Evolutionary conservation across 2,329 filamentous ascomycete genomes (phyloP), one percentile per base, ranked within the genome.

Genomic region (Mariannaea sp.): DNA sequence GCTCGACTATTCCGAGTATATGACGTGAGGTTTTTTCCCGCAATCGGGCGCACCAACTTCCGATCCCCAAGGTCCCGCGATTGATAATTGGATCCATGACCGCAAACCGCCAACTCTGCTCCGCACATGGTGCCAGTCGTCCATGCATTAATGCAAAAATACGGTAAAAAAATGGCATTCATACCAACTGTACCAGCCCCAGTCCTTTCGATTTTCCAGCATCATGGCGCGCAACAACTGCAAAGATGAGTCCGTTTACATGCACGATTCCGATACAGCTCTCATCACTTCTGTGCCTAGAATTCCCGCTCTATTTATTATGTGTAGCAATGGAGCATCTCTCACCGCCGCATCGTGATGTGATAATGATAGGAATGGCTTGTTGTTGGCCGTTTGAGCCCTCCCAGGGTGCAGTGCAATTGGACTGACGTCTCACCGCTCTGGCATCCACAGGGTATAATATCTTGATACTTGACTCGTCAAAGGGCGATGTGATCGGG

Each of bases 21-120:
- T 65, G 63, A 65, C 63, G 63, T 66, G 63, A 50, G 45, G 48
- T 38, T 60, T 61, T 56, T 50, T 52, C n/a, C 24, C 19, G 33
- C 32, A 41, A 16, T 44, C 46, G 24, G 36, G 26, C 26, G 45
- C 35, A 29, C 45, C 36, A 29, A 33, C 39, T 45, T 42, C 29
- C 13, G 24, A 19, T 36, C n/a, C n/a, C n/a, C 49, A 46, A 22
- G 36, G 26, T 47, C 24, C 7, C 19, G 30, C 26, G 50, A 36
- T 49, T 36, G 43, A 36, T 57, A 33, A 58, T 59, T 60, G 46
- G 59, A 45, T 50, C 12, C 42, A 36, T 30, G 43, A 54, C 19
- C 50, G 54, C 20, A 42, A 45, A 42, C 41, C 53, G 48, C 50
- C 39, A 38, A 47, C 29, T 40, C 27, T 49, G 27, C 42, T 55